These are phyloP conservation scores for Colletotrichum sp. DNA, from an alignment of 2,329 filamentous ascomycete genomes.

Conservation along the genomic window DNA sequence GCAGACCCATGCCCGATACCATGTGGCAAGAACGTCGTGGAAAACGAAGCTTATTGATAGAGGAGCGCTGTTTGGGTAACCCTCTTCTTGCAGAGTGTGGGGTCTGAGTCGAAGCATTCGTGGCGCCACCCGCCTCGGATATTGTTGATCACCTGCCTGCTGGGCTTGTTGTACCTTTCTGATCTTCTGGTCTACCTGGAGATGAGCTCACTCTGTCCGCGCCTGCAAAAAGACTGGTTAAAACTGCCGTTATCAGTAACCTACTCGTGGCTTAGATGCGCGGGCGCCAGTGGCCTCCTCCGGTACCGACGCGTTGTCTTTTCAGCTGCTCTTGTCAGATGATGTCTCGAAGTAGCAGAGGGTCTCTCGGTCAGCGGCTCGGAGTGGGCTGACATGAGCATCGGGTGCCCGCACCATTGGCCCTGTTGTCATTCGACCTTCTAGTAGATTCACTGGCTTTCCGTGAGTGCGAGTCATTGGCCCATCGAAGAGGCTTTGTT, in stretches of 20 bases:
- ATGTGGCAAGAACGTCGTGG: neutral
- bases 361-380: neutral
- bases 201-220: neutral
- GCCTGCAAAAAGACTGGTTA: neutral
- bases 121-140: neutral
- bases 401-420: slow-evolving; percentile 1
- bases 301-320: neutral
- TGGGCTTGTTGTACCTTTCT: neutral
- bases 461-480: neutral
- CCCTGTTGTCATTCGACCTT: neutral
- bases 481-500: neutral
- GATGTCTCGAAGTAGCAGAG: slow-evolving; percentile 6
- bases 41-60: neutral
- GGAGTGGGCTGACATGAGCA: neutral
- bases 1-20: neutral
- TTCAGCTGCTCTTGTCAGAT: slow-evolving; percentile 8
- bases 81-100: neutral
- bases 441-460: neutral
- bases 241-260: neutral
- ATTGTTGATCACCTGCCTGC: neutral
- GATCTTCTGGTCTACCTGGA: neutral
- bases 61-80: neutral
- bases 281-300: neutral
- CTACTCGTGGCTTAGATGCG: neutral
- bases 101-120: neutral